Percentiles rank a stretch among this genome's conserved stretches.
Conservation (phyloP, 345 rosid species). For the Populus pruinosa region DNA sequence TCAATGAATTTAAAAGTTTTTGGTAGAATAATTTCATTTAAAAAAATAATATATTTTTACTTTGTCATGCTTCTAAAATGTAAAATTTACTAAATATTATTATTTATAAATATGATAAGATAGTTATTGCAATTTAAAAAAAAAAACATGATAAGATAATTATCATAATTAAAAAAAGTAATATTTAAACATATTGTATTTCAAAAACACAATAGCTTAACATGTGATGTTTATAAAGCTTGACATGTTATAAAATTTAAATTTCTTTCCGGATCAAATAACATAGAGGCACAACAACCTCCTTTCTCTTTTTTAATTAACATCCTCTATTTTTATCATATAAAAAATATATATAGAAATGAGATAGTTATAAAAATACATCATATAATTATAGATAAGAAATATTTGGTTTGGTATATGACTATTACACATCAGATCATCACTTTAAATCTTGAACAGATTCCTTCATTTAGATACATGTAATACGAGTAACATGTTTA, state of each 20-base stretch:
- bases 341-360: rapidly evolving
- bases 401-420: too few relatives aligned
- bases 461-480: too few relatives aligned
- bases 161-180: rapidly evolving
- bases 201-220: rapidly evolving
- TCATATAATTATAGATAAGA: rapidly evolving
- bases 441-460: rapidly evolving
- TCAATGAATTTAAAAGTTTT: too few relatives aligned
- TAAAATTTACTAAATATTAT: too few relatives aligned
- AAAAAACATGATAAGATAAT: too few relatives aligned
- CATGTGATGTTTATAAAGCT: rapidly evolving
- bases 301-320: rapidly evolving
- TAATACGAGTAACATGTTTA: rapidly evolving
- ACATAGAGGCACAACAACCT: rapidly evolving
- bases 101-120: too few relatives aligned
- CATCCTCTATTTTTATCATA: rapidly evolving
- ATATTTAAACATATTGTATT: rapidly evolving
- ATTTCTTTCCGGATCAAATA: rapidly evolving
- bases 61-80: rapidly evolving
- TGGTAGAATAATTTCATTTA: too few relatives aligned
- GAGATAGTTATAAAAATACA: rapidly evolving
- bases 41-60: too few relatives aligned
- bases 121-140: too few relatives aligned
- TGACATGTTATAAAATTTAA: too few relatives aligned
- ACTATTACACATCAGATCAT: rapidly evolving